Evolutionary conservation across 768 basidiomycete species (phyloP).

Genomic region (Rossbeevera mucosa): DNA sequence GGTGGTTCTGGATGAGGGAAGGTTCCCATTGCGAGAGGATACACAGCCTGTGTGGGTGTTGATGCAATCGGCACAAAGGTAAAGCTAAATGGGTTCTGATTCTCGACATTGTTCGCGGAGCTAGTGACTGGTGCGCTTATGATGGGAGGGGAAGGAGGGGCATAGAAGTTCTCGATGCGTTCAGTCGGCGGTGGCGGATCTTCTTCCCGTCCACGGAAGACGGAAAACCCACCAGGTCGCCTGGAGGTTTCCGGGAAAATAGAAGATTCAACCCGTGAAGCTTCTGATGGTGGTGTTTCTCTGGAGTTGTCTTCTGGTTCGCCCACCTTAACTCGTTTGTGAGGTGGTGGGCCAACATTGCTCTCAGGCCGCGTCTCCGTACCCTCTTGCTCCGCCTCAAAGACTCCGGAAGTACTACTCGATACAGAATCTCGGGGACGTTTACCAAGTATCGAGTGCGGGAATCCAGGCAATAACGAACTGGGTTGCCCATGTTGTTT

Average conservation of each 20-base stretch:
- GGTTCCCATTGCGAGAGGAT: constrained; percentile 35
- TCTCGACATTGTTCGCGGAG: constrained; percentile 49
- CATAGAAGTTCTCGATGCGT: constrained; percentile 50
- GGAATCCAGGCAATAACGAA: constrained; percentile 34
- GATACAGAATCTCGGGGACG: constrained; percentile 51
- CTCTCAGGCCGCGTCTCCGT: constrained; percentile 37
- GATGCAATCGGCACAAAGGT: constrained; percentile 48
- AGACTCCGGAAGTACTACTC: constrained; percentile 38
- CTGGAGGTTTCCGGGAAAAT: constrained; percentile 9
- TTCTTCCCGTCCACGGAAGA: constrained; percentile 42
- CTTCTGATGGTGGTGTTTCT: constrained; percentile 8
- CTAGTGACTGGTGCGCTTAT: constrained; percentile 37
- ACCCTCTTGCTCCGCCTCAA: constrained; percentile 41
- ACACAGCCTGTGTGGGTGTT: constrained; percentile 43
- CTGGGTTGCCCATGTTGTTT: constrained; percentile 14
- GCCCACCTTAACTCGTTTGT: constrained; percentile 48
- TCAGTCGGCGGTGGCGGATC: constrained; percentile 51
- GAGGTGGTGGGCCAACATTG: constrained; percentile 40
- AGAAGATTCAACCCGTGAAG: constrained; percentile 16
- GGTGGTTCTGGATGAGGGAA: constrained; percentile 34
- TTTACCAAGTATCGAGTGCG: constrained; percentile 58
- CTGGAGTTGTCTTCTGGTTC: constrained; percentile 25
- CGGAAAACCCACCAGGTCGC: constrained; percentile 38
- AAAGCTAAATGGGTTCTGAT: constrained; percentile 51
- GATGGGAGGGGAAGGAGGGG: constrained; percentile 38